Conservation (phyloP, 495 filamentous ascomycete genomes). For the Oidiodendron maius region DNA sequence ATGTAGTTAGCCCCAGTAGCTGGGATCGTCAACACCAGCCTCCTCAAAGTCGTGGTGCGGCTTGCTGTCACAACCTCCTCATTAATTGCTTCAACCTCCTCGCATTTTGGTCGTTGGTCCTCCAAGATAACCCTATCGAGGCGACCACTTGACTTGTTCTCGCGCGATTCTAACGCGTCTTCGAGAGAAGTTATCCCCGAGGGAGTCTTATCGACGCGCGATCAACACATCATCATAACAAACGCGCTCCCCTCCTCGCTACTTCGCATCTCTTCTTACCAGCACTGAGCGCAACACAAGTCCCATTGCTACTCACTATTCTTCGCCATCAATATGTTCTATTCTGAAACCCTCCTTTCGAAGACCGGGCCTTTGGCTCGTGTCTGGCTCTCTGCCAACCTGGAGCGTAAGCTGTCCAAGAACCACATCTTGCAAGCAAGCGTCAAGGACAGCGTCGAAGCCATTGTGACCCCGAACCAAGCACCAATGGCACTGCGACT, state of each 20-base stretch:
- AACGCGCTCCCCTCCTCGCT: slow-evolving; percentile 32
- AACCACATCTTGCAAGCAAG: slow-evolving; percentile 88
- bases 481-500: slow-evolving; percentile 92
- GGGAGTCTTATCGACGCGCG: slow-evolving; percentile 14
- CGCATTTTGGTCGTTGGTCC: background rate
- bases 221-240: slow-evolving; percentile 21
- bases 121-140: background rate
- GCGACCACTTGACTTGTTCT: background rate
- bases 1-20: background rate
- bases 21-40: no score
- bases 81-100: background rate
- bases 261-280: no score
- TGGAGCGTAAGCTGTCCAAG: slow-evolving; percentile 96
- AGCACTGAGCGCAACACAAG: slow-evolving; percentile 20
- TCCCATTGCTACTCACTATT: slow-evolving; percentile 7
- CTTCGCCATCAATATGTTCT: slow-evolving; percentile 67
- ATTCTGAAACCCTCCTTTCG: slow-evolving; percentile 90
- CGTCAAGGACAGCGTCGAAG: slow-evolving; percentile 85
- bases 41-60: no score
- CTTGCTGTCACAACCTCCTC: slow-evolving; percentile 4
- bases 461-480: slow-evolving; percentile 89
- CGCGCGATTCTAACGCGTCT: background rate
- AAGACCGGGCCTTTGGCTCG: slow-evolving; percentile 96
- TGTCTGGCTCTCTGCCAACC: slow-evolving; percentile 95
- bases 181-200: slow-evolving; percentile 5